Conservation (phyloP, 169 alveolate genomes). For the Cryptosporidium andersoni region DNA sequence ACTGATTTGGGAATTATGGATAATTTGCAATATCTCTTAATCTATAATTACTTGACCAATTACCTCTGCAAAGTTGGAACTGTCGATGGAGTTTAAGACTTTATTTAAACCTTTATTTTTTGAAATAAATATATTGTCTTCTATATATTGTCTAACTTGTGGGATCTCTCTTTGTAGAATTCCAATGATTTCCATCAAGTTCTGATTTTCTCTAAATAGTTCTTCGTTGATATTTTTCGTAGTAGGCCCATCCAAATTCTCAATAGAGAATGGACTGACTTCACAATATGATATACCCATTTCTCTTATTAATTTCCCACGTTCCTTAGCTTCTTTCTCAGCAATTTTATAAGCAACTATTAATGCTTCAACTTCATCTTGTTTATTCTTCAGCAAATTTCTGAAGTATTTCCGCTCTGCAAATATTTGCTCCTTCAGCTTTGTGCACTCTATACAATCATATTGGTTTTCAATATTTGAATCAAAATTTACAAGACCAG, state of each 20-base stretch:
- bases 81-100: slow-evolving; percentile 14
- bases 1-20: not conserved
- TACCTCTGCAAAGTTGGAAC: not conserved
- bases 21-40: slow-evolving; percentile 5
- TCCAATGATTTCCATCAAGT: slow-evolving; percentile 41
- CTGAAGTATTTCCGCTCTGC: slow-evolving; percentile 14
- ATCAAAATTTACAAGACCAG: not conserved
- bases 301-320: not conserved
- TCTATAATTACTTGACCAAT: slow-evolving; percentile 10
- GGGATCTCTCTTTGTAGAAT: slow-evolving; percentile 36
- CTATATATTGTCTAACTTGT: slow-evolving; percentile 19
- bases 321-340: slow-evolving; percentile 3
- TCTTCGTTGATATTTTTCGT: not conserved
- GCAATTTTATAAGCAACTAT: slow-evolving; percentile 41
- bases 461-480: not conserved
- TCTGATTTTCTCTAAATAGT: not conserved
- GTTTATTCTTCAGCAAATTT: slow-evolving; percentile 25
- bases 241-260: not conserved
- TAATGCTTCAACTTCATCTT: slow-evolving; percentile 29
- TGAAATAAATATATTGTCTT: slow-evolving; percentile 22
- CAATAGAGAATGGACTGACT: too few relatives aligned
- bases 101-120: not conserved
- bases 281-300: not conserved
- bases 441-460: slow-evolving; percentile 52
- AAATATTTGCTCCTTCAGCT: slow-evolving; percentile 26